These are phyloP conservation scores for Bacterosira constricta DNA, from an alignment of 108 stramenopile species.

Conservation along the genomic window DNA sequence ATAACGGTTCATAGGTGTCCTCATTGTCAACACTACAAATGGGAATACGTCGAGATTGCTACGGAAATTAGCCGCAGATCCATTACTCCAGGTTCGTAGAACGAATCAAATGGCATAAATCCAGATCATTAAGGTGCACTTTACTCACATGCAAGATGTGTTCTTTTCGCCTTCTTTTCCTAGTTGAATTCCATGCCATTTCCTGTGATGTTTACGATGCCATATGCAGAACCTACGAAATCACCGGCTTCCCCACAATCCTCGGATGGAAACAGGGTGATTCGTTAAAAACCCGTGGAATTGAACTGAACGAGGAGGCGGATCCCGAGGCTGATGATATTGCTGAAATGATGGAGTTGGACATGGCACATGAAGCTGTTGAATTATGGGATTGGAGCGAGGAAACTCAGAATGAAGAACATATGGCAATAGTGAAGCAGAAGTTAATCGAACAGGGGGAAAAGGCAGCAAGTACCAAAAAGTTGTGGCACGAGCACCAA, in stretches of 20 bases:
- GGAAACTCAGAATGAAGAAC: constrained; percentile 8
- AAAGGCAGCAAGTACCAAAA: constrained; percentile 22
- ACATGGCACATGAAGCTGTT: constrained; percentile 29
- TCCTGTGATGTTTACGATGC: constrained; percentile 36
- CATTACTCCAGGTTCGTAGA: constrained; percentile 19
- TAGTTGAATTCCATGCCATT: constrained; percentile 42
- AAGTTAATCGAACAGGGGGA: constrained; percentile 2
- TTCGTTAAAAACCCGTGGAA: constrained; percentile 9
- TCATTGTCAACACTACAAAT: constrained; percentile 43
- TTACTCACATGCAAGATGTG: not conserved
- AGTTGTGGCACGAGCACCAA: constrained; percentile 20
- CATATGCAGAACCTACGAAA: constrained; percentile 38
- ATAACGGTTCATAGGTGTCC: not conserved
- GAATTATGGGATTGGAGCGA: not conserved
- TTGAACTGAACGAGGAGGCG: constrained; percentile 19
- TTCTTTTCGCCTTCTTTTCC: not conserved
- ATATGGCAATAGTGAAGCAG: not conserved
- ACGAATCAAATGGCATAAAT: constrained; percentile 7
- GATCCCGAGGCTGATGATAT: constrained; percentile 20
- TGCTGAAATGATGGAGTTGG: constrained; percentile 15
- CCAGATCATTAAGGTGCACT: not conserved
- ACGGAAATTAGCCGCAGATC: constrained; percentile 26
- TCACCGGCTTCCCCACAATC: constrained; percentile 36
- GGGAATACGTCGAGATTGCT: constrained; percentile 42
- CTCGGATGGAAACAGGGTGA: constrained; percentile 28